Conservation (phyloP, 2,329 filamentous ascomycete genomes). For the Diaporthe capsici region DNA sequence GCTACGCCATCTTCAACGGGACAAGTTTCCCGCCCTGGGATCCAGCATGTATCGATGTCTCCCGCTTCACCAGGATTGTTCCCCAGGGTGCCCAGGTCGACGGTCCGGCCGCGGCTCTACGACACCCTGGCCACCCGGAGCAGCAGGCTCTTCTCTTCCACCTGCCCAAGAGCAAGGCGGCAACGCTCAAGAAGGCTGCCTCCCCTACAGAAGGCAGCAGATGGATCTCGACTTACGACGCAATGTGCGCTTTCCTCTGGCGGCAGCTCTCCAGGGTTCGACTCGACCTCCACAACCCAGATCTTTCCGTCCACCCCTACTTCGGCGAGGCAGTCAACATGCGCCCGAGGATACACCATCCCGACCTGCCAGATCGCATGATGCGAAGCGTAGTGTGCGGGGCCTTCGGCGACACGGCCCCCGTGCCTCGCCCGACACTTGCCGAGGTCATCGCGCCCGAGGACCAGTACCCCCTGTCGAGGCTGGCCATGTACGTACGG, state of each 20-base stretch:
- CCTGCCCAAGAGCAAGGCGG: conserved; percentile 58
- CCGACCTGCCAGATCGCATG: conserved; percentile 50
- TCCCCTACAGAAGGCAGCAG: conserved; percentile 48
- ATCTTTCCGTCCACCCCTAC: conserved; percentile 45
- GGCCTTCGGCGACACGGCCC: not conserved
- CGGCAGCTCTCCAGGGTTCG: conserved; percentile 53
- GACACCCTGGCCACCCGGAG: conserved; percentile 45
- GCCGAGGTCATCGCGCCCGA: conserved; percentile 49
- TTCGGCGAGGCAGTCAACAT: conserved; percentile 57
- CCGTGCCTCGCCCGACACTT: conserved; percentile 1
- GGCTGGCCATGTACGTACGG: conserved; percentile 53
- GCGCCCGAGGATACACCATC: conserved; percentile 52
- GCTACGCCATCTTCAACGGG: conserved; percentile 48
- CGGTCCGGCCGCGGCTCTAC: conserved; percentile 46
- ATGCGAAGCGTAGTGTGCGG: conserved; percentile 50
- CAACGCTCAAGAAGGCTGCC: conserved; percentile 54
- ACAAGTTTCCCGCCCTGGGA: conserved; percentile 53
- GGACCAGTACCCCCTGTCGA: conserved; percentile 49
- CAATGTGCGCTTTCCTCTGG: conserved; percentile 55
- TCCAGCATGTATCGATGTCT: conserved; percentile 51
- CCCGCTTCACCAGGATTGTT: conserved; percentile 48
- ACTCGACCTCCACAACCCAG: conserved; percentile 49
- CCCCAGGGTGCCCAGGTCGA: conserved; percentile 45
- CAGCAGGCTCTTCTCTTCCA: conserved; percentile 55
- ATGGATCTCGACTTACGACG: not conserved